phyloP scores from a whole-genome alignment of 768 basidiomycete species.

The Gyrodon lividus region DNA sequence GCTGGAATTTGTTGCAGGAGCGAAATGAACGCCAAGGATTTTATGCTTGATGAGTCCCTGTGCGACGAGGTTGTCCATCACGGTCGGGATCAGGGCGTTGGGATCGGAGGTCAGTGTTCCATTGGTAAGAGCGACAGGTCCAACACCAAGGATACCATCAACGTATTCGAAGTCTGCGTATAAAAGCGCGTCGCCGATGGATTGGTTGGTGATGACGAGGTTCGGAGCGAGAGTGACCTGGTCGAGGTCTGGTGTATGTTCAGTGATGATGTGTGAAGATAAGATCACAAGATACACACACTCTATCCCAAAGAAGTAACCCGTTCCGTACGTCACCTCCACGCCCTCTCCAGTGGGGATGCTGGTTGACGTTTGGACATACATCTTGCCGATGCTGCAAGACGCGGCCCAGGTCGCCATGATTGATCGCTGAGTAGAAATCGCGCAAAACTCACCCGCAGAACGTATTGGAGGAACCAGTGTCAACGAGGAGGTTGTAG shows the following conservation, averaged over 20 bases:
- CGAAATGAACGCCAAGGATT: slow-evolving; percentile 12
- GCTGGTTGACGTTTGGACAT: slow-evolving; percentile 17
- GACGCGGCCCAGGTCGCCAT: too few relatives aligned
- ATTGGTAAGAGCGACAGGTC: slow-evolving; percentile 17
- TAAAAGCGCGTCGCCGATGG: slow-evolving; percentile 23
- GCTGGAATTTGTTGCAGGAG: slow-evolving; percentile 7
- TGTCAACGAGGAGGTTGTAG: slow-evolving; percentile 24
- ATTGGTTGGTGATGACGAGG: slow-evolving; percentile 24
- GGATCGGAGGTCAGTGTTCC: neutral
- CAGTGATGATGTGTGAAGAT: neutral
- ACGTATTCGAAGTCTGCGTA: slow-evolving; percentile 13
- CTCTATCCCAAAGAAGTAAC: slow-evolving; percentile 32
- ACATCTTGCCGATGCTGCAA: slow-evolving; percentile 12
- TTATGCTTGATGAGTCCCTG: slow-evolving; percentile 10
- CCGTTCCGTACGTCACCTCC: slow-evolving; percentile 6
- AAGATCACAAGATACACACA: slow-evolving; percentile 9
- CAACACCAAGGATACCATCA: slow-evolving; percentile 25
- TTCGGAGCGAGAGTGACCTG: slow-evolving; percentile 19
- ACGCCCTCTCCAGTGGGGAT: slow-evolving; percentile 17
- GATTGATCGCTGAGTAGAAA: neutral
- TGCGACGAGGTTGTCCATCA: slow-evolving; percentile 15
- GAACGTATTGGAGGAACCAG: slow-evolving; percentile 27
- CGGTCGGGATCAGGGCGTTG: slow-evolving; percentile 15
- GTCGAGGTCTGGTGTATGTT: slow-evolving; percentile 16
- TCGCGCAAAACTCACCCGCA: slow-evolving; percentile 13